A percentile compares a stretch with the other conserved stretches of the same genome.
Conservation (phyloP, 192 early-diverging fungal species). For the Gamsiella multidivaricata region DNA sequence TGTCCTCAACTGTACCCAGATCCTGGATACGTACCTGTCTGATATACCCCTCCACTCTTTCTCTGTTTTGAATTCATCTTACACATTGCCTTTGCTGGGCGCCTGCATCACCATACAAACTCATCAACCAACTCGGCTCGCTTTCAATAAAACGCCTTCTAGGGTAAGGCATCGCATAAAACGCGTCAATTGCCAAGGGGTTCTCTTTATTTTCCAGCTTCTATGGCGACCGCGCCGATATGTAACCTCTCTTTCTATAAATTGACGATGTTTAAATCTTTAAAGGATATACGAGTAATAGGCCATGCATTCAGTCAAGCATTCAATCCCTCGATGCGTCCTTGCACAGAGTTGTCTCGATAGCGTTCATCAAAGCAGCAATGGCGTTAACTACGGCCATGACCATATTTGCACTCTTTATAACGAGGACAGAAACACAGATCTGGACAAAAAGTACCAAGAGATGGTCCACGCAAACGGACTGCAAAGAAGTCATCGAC, state of each 20-base stretch:
- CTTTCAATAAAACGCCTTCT: too few relatives aligned
- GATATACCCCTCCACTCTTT: neutral
- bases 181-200: too few relatives aligned
- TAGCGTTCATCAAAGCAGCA: conserved; percentile 2
- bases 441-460: conserved; percentile 33
- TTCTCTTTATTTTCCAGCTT: too few relatives aligned
- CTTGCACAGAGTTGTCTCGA: conserved; percentile 31
- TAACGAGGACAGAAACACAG: conserved; percentile 20
- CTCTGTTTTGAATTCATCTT: neutral
- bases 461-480: conserved; percentile 6
- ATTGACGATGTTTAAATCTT: too few relatives aligned
- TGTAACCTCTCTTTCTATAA: too few relatives aligned
- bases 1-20: neutral
- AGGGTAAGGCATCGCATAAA: too few relatives aligned
- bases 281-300: too few relatives aligned
- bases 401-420: neutral
- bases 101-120: neutral
- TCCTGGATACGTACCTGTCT: neutral
- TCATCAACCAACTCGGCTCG: too few relatives aligned
- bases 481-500: conserved; percentile 8
- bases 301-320: conserved; percentile 24
- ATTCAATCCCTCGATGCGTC: conserved; percentile 22
- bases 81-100: neutral
- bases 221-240: too few relatives aligned
- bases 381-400: neutral